Base-by-base conservation (phyloP, 306 rosid genomes). In the barrel medic (Medicago truncatula) region DNA sequence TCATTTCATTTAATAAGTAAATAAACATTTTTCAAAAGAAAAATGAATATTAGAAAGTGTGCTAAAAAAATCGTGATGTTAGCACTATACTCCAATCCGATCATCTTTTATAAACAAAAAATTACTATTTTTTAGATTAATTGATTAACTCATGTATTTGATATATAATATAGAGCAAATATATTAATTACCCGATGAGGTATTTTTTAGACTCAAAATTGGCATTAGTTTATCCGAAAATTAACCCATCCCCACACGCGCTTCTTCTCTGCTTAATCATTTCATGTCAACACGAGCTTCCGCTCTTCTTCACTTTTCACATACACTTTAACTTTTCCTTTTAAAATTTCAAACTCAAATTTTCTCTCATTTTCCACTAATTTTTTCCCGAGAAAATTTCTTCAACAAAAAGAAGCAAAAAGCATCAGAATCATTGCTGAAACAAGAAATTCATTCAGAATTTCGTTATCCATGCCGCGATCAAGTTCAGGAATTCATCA, bases 401-500 rank as follows among this genome's bases (percentile, higher is more conserved):
- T 6, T 23, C 25, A 75, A 15, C 28, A 54, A 34, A n/a, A 18
- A 13, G 7, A 34, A 8, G 3, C 2, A 2, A 39, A 18, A 28
- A 3, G 9, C 46, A 25, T 5, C 7, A 34, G 1, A 63, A 20
- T 71, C 58, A 15, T 31, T 65, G 61, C 43, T 18, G 4, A 54
- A 73, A 17, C 73, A 23, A 8, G 0, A 62, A 56, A 38, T 57
- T 23, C 10, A 4, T 65, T 47, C 60, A 44, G 65, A 73, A 6
- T 61, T 49, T 76, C 46, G 23, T 38, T 57, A 80, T 82, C 81
- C 71, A 84, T 87, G 89, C 80, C 87, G 79, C 83, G 93, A 85
- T 83, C 90, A 12, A 82, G 47, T 81, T 80, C 97, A 49, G 66
- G 84, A 63, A 69, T 76, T 67, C 90, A 79, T 72, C 92, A 89